Evolutionary conservation across 192 early-diverging fungal species (phyloP), one percentile per base, ranked within the genome.

Genomic region (Coemansia sp.): DNA sequence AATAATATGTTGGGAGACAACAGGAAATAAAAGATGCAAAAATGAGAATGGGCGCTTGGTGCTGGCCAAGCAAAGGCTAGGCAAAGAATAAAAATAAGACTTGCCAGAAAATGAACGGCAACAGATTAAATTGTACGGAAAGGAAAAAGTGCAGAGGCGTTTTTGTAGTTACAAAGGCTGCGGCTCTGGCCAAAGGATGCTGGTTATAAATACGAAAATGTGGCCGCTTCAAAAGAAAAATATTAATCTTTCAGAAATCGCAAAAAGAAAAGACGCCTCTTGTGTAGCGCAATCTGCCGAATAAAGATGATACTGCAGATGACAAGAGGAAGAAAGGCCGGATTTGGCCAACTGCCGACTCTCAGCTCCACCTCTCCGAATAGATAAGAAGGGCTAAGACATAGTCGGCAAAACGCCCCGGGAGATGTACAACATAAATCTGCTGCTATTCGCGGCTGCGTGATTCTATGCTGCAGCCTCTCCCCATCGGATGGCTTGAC

Each of bases 111-210:
- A 22, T 35, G 17, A 37, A 27, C 7, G 38, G n/a, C n/a, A 19
- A 45, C 16, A 17, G 17, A 45, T 10, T n/a, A 50, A 26, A 31
- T 31, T 60, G 38, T 25, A 25, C 43, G 21, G 25, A 52, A 51
- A 61, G 29, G 17, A 31, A 48, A 62, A 31, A 39, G 8, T 35
- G 31, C 31, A 35, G 61, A 51, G 61, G 61, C 49, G 61, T 62
- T 62, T 61, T 48, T 60, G 31, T 51, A 23, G 31, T 19, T 51
- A 62, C 61, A 62, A 62, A 62, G 61, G 49, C 48, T 19, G 7
- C 48, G 7, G 48, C 48, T 21, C 17, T 21, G 48, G 48, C 48
- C 48, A 49, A 49, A 49, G 35, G 21, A 57, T 38, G 17, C 31
- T 8, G 35, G 31, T 57, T 57, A 57, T 57, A 57, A 57, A 57